A percentile compares a stretch with the other conserved stretches of the same genome.
These are phyloP conservation scores for Tagetes patula DNA, from an alignment of 129 eudicot species.

Conservation along the genomic window DNA sequence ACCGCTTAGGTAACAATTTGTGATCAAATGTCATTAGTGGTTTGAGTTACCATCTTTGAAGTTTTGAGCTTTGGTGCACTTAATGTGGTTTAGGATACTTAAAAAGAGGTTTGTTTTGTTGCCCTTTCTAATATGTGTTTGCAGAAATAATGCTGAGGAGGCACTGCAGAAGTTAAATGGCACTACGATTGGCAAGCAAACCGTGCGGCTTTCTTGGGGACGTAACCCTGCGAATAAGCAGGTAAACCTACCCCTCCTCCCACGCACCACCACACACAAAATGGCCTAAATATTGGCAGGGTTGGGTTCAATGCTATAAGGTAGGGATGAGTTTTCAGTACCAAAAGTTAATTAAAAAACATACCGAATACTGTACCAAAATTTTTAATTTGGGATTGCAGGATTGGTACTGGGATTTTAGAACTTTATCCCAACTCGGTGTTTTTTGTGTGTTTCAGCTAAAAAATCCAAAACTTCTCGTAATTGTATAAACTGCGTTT, in stretches of 20 bases:
- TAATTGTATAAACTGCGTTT: too few relatives aligned
- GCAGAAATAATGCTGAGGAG: conserved; percentile 78
- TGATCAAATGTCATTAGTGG: background rate
- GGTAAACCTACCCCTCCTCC: conserved; percentile 28
- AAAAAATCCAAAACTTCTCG: too few relatives aligned
- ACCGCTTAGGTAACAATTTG: background rate
- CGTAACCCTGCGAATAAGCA: conserved; percentile 91
- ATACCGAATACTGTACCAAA: too few relatives aligned
- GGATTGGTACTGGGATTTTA: too few relatives aligned
- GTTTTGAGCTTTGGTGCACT: background rate
- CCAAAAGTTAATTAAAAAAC: too few relatives aligned
- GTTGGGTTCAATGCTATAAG: background rate
- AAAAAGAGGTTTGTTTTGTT: background rate
- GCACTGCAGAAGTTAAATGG: conserved; percentile 84
- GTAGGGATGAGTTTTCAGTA: too few relatives aligned
- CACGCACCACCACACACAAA: background rate
- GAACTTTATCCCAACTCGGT: too few relatives aligned
- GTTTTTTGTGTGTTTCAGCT: too few relatives aligned
- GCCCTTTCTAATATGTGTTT: conserved; percentile 12
- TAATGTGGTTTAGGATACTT: conserved; percentile 3
- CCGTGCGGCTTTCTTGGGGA: conserved; percentile 92
- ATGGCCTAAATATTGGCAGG: background rate
- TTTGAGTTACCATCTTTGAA: conserved; percentile 1
- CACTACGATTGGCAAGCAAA: conserved; percentile 80
- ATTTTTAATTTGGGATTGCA: too few relatives aligned